Conservation (phyloP, 371 early-diverging fungal genomes). For the Syncephalastrum racemosum region DNA sequence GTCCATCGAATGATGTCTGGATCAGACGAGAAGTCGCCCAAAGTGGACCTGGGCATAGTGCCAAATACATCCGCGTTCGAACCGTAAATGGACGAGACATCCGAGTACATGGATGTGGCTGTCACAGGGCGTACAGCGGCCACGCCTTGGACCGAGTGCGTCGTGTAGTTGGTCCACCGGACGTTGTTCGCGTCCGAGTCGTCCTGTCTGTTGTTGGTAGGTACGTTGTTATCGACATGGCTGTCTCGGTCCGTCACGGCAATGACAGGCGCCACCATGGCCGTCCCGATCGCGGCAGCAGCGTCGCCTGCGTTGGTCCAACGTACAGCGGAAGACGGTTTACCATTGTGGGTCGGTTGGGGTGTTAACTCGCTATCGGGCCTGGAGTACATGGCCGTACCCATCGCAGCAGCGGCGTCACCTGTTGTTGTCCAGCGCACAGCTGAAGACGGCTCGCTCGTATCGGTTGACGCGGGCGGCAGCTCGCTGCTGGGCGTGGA, state of each 20-base stretch:
- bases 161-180: conserved; percentile 28
- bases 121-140: conserved; percentile 18
- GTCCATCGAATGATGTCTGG: conserved; percentile 42
- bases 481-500: background rate
- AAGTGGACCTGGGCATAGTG: conserved; percentile 10
- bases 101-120: conserved; percentile 23
- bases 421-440: conserved; percentile 37
- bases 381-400: no score
- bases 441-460: background rate
- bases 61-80: conserved; percentile 9
- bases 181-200: conserved; percentile 7
- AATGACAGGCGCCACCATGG: conserved; percentile 28
- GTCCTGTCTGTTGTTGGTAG: conserved; percentile 3
- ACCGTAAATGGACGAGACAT: conserved; percentile 11
- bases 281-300: conserved; percentile 43
- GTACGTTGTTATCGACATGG: background rate
- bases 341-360: background rate
- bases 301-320: conserved; percentile 40
- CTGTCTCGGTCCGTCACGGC: conserved; percentile 7
- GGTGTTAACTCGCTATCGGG: no score
- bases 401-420: conserved; percentile 22
- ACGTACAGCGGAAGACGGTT: conserved; percentile 16
- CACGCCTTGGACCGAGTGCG: conserved; percentile 17
- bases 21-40: conserved; percentile 29
- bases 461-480: background rate